Conservation (phyloP, 1,139 yeast genomes). For the Pichia sp. region DNA sequence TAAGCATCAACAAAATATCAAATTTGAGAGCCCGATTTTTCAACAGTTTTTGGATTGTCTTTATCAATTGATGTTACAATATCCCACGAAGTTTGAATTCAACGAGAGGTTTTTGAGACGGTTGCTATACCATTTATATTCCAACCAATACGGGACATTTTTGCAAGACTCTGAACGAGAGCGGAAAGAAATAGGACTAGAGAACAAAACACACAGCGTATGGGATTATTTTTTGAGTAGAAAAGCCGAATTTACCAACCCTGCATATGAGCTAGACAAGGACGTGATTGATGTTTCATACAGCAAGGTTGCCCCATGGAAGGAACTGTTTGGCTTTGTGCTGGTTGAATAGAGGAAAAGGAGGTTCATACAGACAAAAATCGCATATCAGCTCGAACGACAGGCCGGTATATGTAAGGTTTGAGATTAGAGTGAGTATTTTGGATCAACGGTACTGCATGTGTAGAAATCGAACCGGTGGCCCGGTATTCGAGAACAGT, state of each 20-base stretch:
- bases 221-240: slow-evolving; percentile 93
- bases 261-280: slow-evolving; percentile 27
- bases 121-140: slow-evolving; percentile 76
- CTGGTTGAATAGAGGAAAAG: too few species aligned
- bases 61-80: slow-evolving; percentile 66
- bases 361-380: too few species aligned
- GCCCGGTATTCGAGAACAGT: too few species aligned
- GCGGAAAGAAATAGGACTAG: slow-evolving; percentile 33
- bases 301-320: slow-evolving; percentile 24
- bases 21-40: slow-evolving; percentile 78
- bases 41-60: slow-evolving; percentile 91
- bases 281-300: slow-evolving; percentile 10
- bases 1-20: slow-evolving; percentile 33
- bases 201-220: slow-evolving; percentile 57
- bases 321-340: neutral
- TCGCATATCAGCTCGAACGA: too few species aligned
- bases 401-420: too few species aligned
- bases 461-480: too few species aligned
- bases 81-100: slow-evolving; percentile 71
- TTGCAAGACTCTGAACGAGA: slow-evolving; percentile 70
- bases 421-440: too few species aligned
- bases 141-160: slow-evolving; percentile 94
- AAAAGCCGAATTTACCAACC: slow-evolving; percentile 59
- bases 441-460: too few species aligned
- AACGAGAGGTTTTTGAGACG: slow-evolving; percentile 83